Evolutionary conservation across 2,329 filamentous ascomycete species (phyloP).

Genomic region (Pyrenophora graminea): DNA sequence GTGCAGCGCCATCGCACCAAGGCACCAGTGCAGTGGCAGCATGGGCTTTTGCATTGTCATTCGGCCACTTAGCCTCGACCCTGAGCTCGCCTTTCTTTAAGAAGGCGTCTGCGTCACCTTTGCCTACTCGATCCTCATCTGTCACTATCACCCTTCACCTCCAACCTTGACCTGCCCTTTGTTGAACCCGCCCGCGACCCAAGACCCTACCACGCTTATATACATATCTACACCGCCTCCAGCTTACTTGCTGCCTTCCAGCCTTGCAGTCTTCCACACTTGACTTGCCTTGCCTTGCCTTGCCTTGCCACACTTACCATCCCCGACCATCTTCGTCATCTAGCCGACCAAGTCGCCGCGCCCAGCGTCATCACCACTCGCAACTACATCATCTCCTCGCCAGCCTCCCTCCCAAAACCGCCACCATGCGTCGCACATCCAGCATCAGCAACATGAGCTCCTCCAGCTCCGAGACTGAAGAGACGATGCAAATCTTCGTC

Average conservation of each 20-base stretch:
- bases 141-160: not conserved
- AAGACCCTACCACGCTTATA: not conserved
- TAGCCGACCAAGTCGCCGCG: constrained; percentile 14
- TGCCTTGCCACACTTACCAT: not conserved
- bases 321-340: constrained; percentile 15
- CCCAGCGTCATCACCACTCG: constrained; percentile 16
- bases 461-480: constrained; percentile 50
- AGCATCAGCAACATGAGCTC: constrained; percentile 51
- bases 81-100: constrained; percentile 16
- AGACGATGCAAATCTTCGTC: constrained; percentile 65
- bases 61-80: constrained; percentile 6
- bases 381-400: constrained; percentile 4
- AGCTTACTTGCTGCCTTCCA: not conserved
- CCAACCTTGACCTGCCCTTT: not conserved
- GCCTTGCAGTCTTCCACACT: not conserved
- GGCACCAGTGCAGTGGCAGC: constrained; percentile 11
- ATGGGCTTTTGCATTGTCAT: constrained; percentile 8
- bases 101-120: constrained; percentile 24
- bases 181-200: not conserved
- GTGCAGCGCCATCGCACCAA: constrained; percentile 12
- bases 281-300: not conserved
- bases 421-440: constrained; percentile 43
- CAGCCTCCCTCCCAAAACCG: constrained; percentile 2
- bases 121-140: constrained; percentile 1
- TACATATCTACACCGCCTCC: not conserved